phyloP scores from a whole-genome alignment of 2,329 filamentous ascomycete species.

The Fusarium xylarioides region DNA sequence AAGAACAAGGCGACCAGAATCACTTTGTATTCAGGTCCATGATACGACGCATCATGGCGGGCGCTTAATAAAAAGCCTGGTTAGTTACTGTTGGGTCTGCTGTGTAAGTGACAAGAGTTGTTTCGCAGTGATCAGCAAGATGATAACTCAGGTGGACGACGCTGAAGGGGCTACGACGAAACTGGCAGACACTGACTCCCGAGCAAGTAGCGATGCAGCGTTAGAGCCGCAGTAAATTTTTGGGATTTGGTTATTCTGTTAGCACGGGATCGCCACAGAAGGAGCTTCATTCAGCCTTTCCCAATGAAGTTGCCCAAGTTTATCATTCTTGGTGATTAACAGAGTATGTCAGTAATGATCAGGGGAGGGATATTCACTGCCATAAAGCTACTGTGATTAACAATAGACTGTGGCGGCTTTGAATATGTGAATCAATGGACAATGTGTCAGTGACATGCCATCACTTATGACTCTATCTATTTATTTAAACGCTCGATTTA shows the following conservation, averaged over 20 bases:
- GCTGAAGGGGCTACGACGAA: not conserved
- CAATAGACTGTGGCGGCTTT: not conserved
- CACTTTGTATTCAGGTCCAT: not conserved
- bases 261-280: not conserved
- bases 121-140: not conserved
- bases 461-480: not conserved
- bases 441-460: not conserved
- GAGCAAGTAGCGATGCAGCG: not conserved
- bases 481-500: not conserved
- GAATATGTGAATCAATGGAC: not conserved
- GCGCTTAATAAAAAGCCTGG: not conserved
- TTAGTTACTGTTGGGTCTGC: not conserved
- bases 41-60: too few relatives aligned
- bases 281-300: not conserved
- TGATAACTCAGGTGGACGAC: not conserved
- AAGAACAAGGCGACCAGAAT: not conserved
- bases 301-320: not conserved
- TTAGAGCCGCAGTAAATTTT: not conserved
- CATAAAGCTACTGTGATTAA: not conserved
- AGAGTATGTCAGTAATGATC: rapidly evolving
- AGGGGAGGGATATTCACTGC: not conserved
- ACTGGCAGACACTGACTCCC: not conserved
- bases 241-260: not conserved
- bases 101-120: not conserved
- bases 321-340: not conserved